Conservation (phyloP, 2,329 filamentous ascomycete species). For the Neonectria coccinea region DNA sequence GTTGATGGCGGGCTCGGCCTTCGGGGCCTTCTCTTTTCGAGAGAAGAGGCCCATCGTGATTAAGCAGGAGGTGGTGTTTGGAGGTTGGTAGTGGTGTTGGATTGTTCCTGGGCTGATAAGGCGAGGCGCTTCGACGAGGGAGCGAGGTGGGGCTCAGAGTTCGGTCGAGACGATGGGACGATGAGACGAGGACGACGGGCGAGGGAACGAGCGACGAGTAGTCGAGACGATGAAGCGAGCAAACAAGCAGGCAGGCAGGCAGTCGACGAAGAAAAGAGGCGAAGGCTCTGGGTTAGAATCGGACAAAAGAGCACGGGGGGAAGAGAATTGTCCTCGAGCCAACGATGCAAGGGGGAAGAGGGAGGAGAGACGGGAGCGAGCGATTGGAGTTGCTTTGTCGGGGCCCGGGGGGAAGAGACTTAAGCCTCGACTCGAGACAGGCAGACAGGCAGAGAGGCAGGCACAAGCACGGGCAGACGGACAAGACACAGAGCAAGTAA, state of each 20-base stretch:
- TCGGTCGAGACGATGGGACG: constrained; percentile 32
- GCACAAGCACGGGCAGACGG: background rate
- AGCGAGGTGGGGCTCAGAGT: constrained; percentile 39
- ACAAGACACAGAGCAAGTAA: background rate
- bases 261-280: constrained; percentile 10
- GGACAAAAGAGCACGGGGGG: background rate
- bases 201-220: constrained; percentile 41
- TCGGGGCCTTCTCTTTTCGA: constrained; percentile 63
- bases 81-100: constrained; percentile 23
- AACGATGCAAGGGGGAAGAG: constrained; percentile 38
- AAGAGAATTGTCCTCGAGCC: constrained; percentile 33
- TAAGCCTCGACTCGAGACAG: constrained; percentile 18
- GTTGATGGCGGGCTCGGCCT: constrained; percentile 56
- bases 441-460: constrained; percentile 14
- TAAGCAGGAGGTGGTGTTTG: constrained; percentile 18
- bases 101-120: constrained; percentile 39
- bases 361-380: constrained; percentile 29
- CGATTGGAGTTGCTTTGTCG: constrained; percentile 14
- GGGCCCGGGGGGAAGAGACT: constrained; percentile 20
- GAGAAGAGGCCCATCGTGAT: constrained; percentile 67
- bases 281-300: background rate
- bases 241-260: background rate
- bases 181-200: constrained; percentile 26
- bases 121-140: constrained; percentile 36
- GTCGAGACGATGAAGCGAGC: constrained; percentile 28